phyloP scores from a whole-genome alignment of 768 basidiomycete species.

The Leccinellum luteum region DNA sequence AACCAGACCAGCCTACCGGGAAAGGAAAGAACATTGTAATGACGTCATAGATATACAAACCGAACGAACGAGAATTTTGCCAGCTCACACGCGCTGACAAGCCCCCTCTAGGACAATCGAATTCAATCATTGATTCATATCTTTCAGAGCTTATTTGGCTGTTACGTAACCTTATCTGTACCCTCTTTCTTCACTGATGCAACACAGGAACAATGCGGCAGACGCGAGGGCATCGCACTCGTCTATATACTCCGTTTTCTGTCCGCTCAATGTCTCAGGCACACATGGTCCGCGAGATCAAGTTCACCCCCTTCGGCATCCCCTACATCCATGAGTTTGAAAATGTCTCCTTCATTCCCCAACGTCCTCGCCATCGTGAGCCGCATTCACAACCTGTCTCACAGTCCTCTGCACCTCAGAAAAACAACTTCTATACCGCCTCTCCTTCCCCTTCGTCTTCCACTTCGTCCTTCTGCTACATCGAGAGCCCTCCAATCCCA shows the following conservation, averaged over 20 bases:
- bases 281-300: conserved; percentile 24
- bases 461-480: conserved; percentile 28
- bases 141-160: background rate
- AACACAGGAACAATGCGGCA: conserved; percentile 5
- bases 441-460: conserved; percentile 9
- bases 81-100: background rate
- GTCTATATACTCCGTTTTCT: background rate
- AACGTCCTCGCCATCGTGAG: background rate
- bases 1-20: conserved; percentile 12
- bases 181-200: background rate
- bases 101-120: background rate
- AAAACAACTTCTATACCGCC: background rate
- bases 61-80: background rate
- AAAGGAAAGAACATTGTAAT: conserved; percentile 29
- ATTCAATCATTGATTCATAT: too few relatives aligned
- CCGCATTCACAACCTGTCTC: background rate
- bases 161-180: conserved; percentile 9
- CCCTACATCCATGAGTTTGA: conserved; percentile 31
- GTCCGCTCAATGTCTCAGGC: background rate
- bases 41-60: conserved; percentile 23
- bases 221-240: background rate
- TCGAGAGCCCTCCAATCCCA: conserved; percentile 19
- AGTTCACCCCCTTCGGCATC: conserved; percentile 29
- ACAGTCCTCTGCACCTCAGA: background rate
- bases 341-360: conserved; percentile 22